Evolutionary conservation across 1,284 basidiomycete genomes (phyloP), one percentile per base, ranked within the genome.

Genomic region (Coriolopsis trogii): DNA sequence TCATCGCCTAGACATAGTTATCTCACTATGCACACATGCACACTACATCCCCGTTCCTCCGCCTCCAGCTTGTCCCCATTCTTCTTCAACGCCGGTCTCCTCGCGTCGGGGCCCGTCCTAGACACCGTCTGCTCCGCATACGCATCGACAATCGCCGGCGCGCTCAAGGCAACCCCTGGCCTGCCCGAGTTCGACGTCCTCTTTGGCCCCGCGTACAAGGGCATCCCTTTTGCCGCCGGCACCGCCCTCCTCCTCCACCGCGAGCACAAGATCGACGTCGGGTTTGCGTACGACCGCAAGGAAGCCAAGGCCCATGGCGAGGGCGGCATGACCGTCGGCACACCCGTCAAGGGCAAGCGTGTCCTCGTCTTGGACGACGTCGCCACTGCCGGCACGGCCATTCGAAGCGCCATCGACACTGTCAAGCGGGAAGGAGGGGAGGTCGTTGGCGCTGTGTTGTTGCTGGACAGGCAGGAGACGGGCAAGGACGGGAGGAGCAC

Each of bases 161-260:
- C 65, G 29, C 73, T 81, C 25, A 56, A 64, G 46, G 67, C 77
- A 4, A 67, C 78, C 1, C 62, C 65, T 18, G 67, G 64, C 4
- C 70, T 90, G 13, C 86, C 87, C 2, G 63, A 78, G 46, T 97
- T 98, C 63, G 94, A 97, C 63, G 83, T 98, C 37, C 80, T 98
- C 25, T 98, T 98, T 65, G 97, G 96, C 0, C 97, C 96, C 0
- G 96, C 97, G 3, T 99, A 99, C 79, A 99, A 99, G 74, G 96
- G 95, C 34, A 99, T 99, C 65, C 86, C 96, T 0, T 85, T 99
- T 41, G 95, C 94, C 0, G 91, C 96, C 0, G 85, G 91, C 40
- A 95, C 95, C 1, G 80, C 91, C 2, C 80, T 97, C 23, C 80
- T 89, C 26, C 78, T 99, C 29, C 79, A 86, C 55, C 78, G 84